Conservation (phyloP, 495 filamentous ascomycete genomes). For the Penicillium odoratum region DNA sequence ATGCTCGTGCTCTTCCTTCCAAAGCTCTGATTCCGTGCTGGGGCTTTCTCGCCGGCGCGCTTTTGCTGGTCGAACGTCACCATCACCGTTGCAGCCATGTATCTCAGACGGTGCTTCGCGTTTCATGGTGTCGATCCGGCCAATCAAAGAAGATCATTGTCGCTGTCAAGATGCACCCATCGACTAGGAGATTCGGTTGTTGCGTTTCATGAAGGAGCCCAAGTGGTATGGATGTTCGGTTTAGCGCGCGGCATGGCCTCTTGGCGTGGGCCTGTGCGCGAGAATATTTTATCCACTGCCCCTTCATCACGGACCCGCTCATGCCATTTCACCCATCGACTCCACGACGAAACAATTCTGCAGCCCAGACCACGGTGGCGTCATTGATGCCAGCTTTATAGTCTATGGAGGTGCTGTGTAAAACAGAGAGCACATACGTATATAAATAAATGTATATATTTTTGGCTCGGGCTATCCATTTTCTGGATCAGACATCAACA, state of each 20-base stretch:
- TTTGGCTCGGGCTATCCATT: not conserved
- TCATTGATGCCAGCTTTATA: not conserved
- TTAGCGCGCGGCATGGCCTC: not conserved
- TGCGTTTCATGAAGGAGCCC: not conserved
- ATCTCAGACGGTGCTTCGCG: constrained; percentile 7
- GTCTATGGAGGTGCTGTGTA: not conserved
- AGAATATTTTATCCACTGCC: not conserved
- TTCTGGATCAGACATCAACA: too few species aligned
- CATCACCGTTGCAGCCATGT: constrained; percentile 5
- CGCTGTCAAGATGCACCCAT: not conserved
- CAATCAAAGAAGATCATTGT: constrained; percentile 2
- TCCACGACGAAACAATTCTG: not conserved
- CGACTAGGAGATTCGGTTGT: not conserved
- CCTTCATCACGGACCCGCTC: not conserved
- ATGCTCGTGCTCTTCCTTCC: constrained; percentile 2
- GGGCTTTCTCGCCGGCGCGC: constrained; percentile 4
- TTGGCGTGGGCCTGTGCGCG: not conserved
- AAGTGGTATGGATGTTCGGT: not conserved
- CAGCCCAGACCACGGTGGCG: not conserved
- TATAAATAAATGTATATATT: too few species aligned
- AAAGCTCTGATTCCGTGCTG: constrained; percentile 5
- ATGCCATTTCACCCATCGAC: not conserved
- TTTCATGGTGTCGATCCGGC: constrained; percentile 6
- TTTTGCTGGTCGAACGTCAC: constrained; percentile 11
- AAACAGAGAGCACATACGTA: not conserved